Evolutionary conservation across 2,329 filamentous ascomycete species (phyloP), one percentile per base, ranked within the genome.

Genomic region (Paracamarosporium sp.): DNA sequence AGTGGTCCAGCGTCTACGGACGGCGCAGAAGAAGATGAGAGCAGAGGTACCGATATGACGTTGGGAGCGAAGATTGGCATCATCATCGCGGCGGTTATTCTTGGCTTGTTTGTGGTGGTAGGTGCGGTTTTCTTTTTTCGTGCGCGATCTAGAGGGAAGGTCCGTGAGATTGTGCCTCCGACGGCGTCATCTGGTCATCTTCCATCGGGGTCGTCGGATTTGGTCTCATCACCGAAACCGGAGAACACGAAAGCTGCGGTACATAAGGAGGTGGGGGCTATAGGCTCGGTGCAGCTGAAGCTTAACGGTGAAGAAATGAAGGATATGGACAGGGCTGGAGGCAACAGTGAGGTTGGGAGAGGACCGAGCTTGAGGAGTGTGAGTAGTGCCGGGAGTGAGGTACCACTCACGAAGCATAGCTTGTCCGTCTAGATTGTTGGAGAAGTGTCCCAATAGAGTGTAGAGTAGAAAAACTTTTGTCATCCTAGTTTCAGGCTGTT

Each of bases 61-160:
- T 50, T 54, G 11, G 56, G 53, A 8, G 53, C 52, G 13, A 60
- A 62, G 4, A 31, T 60, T n/a, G 61, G 56, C 22, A 62, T 64
- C 11, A 50, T 51, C 13, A 20, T 61, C n/a, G 50, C 50, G 5
- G 47, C 53, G 4, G 13, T 61, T 6, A 40, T 61, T 15, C 46
- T 59, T n/a, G 56, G 55, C 27, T 0, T 56, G 3, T 25, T 56
- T 9, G 24, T 59, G 44, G 50, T 59, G 30, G 38, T 51, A 7
- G 33, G 35, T 4, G 48, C 43, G 13, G 36, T 60, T 20, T 48
- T 59, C 24, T 61, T 55, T 33, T 50, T 64, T 30, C 57, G 57
- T 36, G 57, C 56, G 3, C 55, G 66, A n/a, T 31, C 55, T 22
- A 47, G 55, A 7, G 40, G 57, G 22, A 62, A 62, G 31, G 56